Evolutionary conservation across 805 yeast species (phyloP), one percentile per base, ranked within the genome.

Genomic region (Brettanomyces naardenensis): DNA sequence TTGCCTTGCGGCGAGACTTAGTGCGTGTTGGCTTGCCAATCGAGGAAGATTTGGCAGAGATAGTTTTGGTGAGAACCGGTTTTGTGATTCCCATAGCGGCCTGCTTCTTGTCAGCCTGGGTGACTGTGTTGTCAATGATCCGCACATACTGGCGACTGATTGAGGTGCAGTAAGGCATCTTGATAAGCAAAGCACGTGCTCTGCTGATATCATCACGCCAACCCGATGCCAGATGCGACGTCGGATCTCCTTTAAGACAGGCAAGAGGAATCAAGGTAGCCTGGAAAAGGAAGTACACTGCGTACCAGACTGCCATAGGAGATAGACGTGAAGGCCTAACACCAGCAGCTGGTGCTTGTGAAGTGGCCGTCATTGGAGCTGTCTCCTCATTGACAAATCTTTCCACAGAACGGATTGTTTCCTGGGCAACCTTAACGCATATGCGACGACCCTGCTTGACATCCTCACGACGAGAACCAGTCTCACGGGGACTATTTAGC

Each of bases 231-330:
- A 68, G 66, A 35, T 66, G 63, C 11, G 75, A 67, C 4, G 49
- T 48, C 5, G 75, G 70, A 38, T 74, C 78, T 7, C 76, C 65
- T 42, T 75, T 68, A 14, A 70, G 51, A 45, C 76, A 72, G 7
- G 73, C 69, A 37, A 76, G 65, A 6, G 80, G 77, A 35, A 78
- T 72, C 39, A 78, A 56, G 4, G 73, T 69, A 2, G 84, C 82
- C 52, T 78, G 83, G 56, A 78, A 76, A 11, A 76, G 45, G 52
- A 74, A 79, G 49, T 74, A 78, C 0, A 77, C 71, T 4, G 80
- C 73, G 54, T 77, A 73, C 85, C 85, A 78, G 20, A 73, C 68
- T 11, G 74, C 64, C 22, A 75, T 60, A 19, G 70, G 66, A n/a
- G 73, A 64, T 15, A 66, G 36, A 28, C 45, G 42, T 17, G 43